Base-by-base conservation (phyloP, 2,329 filamentous ascomycete species). In the Sarocladium oryzae region DNA sequence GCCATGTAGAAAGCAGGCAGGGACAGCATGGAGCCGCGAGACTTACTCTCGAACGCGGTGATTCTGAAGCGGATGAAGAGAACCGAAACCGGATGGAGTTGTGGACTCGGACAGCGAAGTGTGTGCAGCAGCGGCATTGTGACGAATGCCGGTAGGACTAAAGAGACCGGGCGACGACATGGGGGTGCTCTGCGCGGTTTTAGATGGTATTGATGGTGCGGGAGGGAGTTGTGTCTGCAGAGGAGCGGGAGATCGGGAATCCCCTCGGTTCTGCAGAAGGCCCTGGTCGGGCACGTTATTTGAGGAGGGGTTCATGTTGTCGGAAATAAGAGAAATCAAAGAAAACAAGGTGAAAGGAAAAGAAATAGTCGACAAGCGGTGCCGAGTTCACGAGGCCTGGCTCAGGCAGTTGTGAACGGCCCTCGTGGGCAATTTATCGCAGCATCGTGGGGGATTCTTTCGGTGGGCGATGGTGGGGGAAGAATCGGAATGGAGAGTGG, bases 1-100 rank as follows among this genome's bases (percentile, higher is more conserved):
- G 13, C 13, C 7, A 30, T 30, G 52, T 21, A 4, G 45, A 37
- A 50, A 37, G 49, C 50, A 33, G 36, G 41, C 33, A 21, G n/a
- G 18, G 52, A 43, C 38, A 28, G 32, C 49, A 52, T n/a, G n/a
- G n/a, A 16, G 21, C 11, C 36, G 33, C 21, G 21, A n/a, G 9
- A 51, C 84, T 77, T 75, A 88, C 84, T 90, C 87, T 78, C 85
- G 78, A 49, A 89, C 86, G 66, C 78, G 83, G 65, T 87, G 84
- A 54, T 80, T 79, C 65, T 89, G 86, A 52, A 87, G 68, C 30
- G 85, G 84, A 60, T 89, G 86, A 51, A 88, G 68, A 60, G 79
- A 84, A 1, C 71, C 60, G 41, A 67, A 61, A 23, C 69, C 71
- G 36, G 70, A 72, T 33, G 79, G 77, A 4, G 78, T 78, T 23